Base-by-base conservation (phyloP, 2,329 filamentous ascomycete genomes). In the Botryotinia calthae region DNA sequence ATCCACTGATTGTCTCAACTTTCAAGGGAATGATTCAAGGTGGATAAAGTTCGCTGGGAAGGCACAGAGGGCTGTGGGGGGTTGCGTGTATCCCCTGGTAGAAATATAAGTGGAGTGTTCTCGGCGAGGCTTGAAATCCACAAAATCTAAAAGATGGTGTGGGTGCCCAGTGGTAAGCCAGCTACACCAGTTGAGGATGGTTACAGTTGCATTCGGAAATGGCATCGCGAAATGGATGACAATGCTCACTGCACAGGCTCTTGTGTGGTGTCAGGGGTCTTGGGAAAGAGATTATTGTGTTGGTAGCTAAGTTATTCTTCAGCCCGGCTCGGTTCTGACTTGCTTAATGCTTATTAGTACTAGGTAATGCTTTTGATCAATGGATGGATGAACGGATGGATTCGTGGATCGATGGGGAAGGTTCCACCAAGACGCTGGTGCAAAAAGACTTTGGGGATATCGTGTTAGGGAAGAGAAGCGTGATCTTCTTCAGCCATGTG, bases 121-220 rank as follows among this genome's bases (percentile, higher is more conserved):
- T 25, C 65, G 48, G 65, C 65, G 46, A 68, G 65, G 65, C 65
- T 56, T 68, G 65, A 56, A 68, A 56, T 42, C 37, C 25, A 25
- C 48, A 51, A 66, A 66, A 67, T 67, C 51, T 40, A 40, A 54
- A 44, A 44, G 40, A 46, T 34, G 54, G 51, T 70, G 54, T 46
- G 44, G 48, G 40, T 67, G 37, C n/a, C n/a, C 61, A 42, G 20
- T 37, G 31, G 51, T 37, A 40, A 59, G 62, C 48, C 20, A 31
- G 65, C 54, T 68, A 31, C 65, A 37, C 65, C 65, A 56, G 65
- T 68, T 31, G 34, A 67, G 65, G 37, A 65, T 51, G 64, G 70
- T 72, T 72, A 61, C 70, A 54, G 70, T 72, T 68, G 70, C 63
- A 72, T 72, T 59, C 48, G 70, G 70, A 72, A 58, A 72, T 72